Evolutionary conservation across 2,329 filamentous ascomycete genomes (phyloP), one percentile per base, ranked within the genome.

Genomic region (Fusarium coicis): DNA sequence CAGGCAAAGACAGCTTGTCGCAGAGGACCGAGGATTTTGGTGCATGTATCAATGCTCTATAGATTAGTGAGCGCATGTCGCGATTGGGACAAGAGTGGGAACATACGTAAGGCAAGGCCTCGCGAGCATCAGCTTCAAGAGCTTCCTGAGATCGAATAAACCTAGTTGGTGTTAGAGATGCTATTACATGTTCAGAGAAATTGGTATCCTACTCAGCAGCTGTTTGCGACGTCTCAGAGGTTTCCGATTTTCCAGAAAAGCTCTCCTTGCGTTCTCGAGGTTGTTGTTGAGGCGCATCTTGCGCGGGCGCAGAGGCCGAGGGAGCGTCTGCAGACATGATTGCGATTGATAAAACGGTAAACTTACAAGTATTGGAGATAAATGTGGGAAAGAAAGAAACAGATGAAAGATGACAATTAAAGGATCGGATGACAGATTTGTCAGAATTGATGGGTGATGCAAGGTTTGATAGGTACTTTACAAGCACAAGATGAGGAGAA

Each of bases 31-130:
- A 98, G 91, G n/a, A 92, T 90, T 75, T 95, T 92, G 53, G 96
- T 98, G 84, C 96, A 99, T 52, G 91, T 92, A 77, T 97, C 94
- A 80, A 98, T 98, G 83, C 96, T 95, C 93, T 97, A 74, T 1
- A 6, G 37, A 10, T 34, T 28, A 19, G 61, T 80, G 11, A 81
- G 78, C n/a, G 47, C 19, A 34, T 54, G 66, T 37, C 70, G 53
- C 43, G 66, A 36, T 28, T 19, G 49, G 32, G 39, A 36, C 12
- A 32, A 54, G 18, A 42, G 15, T 30, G 34, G 39, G n/a, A 78
- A 42, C 90, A 78, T 85, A 97, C 94, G 81, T 97, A 99, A 74
- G 96, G 96, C 11, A 99, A 88, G 69, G 93, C 93, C 86, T 99
- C 96, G 76, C 95, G 94, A 52, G 96, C 96, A 84, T 99, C 96